Conservation (phyloP, 2,329 filamentous ascomycete genomes). For the Neonectria magnoliae region DNA sequence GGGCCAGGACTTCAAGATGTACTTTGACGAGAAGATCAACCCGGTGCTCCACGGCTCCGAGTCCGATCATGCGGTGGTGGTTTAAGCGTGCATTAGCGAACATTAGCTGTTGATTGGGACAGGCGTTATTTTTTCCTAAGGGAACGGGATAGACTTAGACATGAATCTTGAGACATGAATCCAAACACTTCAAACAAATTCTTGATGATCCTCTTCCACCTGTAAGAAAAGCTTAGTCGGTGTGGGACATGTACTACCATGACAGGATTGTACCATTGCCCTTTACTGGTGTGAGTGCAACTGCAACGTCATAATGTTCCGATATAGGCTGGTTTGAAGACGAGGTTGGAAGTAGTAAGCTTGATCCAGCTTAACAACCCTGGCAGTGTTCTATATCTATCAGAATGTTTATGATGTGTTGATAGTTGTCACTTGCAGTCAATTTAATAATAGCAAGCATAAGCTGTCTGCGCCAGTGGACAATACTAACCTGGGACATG, state of each 20-base stretch:
- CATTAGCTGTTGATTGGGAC: background rate
- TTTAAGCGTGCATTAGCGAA: slow-evolving; percentile 23
- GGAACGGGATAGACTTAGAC: background rate
- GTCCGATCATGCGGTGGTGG: slow-evolving; percentile 38
- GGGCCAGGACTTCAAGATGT: slow-evolving; percentile 78
- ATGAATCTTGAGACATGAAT: background rate
- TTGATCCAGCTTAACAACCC: too few species aligned
- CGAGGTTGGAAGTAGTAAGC: too few species aligned
- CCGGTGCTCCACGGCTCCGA: slow-evolving; percentile 64
- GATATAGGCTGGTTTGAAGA: too few species aligned
- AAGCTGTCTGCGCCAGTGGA: too few species aligned
- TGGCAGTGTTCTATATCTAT: too few species aligned
- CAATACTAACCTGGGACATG: too few species aligned
- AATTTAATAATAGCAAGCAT: too few species aligned
- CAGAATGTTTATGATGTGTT: too few species aligned
- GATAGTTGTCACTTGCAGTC: too few species aligned
- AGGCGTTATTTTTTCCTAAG: background rate
- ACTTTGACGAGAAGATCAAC: slow-evolving; percentile 77
- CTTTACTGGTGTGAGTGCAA: too few species aligned
- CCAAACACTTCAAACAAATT: background rate
- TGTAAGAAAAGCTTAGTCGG: background rate
- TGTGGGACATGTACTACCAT: background rate
- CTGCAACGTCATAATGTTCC: too few species aligned
- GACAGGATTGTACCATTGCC: too few species aligned
- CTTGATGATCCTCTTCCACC: background rate